Base-by-base conservation (phyloP, 2,329 filamentous ascomycete genomes). In the Cadophora sp. region DNA sequence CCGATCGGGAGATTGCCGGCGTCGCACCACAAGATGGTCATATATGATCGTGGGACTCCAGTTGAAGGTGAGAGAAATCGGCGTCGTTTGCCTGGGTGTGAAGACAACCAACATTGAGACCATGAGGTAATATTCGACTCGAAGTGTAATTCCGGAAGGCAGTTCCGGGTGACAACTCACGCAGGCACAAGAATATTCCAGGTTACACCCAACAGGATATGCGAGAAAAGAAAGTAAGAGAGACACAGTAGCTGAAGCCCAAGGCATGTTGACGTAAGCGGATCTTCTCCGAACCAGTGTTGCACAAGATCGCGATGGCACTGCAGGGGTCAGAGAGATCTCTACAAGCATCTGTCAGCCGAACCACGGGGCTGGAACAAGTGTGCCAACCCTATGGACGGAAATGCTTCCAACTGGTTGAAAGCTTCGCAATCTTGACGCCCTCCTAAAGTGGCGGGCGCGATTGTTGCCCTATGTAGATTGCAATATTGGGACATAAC, bases 21-120 rank as follows among this genome's bases (percentile, higher is more conserved):
- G 55, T 43, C 33, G 55, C 13, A 58, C 36, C 6, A n/a, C 16
- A n/a, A 24, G 36, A 58, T 58, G 55, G 36, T 58, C 36, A 43
- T 24, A 58, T 58, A 18, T 58, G 55, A 58, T 39, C 53, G 33
- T 41, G 18, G 53, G 16, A 56, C n/a, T 14, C 33, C 33, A 58
- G 55, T n/a, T 22, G 13, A 8, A 16, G 13, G 20, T 18, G 20
- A n/a, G 4, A 39, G 36, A 39, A 4, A 27, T 58, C 14, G 20
- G 33, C 20, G 13, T 22, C 4, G 4, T 41, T 27, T 41, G n/a
- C 18, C 55, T 22, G n/a, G 30, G n/a, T 14, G 4, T 22, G 8
- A 24, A 16, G 20, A 51, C 4, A 30, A 22, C 13, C 22, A 11
- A 8, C 9, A 20, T 20, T 18, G 8, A 20, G 51, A 16, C n/a